phyloP scores from a whole-genome alignment of 495 filamentous ascomycete genomes.

The Penicillium arizonense region DNA sequence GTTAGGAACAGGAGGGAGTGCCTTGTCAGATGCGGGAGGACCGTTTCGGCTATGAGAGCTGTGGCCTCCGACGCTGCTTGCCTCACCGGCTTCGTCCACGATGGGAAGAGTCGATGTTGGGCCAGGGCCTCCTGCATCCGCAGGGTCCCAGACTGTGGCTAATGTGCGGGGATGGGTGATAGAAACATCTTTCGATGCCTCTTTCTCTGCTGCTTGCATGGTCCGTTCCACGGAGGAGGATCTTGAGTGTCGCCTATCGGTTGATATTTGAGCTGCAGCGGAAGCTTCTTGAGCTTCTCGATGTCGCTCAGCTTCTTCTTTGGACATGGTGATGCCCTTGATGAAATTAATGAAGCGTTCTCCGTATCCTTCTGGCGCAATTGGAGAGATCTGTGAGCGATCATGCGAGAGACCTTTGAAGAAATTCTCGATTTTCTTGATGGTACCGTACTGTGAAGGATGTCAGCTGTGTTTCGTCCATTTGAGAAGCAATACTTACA shows the following conservation, averaged over 20 bases:
- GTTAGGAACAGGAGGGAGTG: constrained; percentile 51
- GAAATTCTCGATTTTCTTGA: constrained; percentile 89
- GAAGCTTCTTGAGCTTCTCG: constrained; percentile 40
- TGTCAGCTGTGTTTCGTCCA: constrained; percentile 19
- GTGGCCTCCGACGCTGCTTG: constrained; percentile 62
- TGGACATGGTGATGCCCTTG: constrained; percentile 80
- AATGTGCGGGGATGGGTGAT: constrained; percentile 55
- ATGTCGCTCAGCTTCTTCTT: constrained; percentile 72
- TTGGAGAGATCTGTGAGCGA: constrained; percentile 83
- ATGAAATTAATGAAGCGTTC: constrained; percentile 96
- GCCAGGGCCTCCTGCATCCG: constrained; percentile 52
- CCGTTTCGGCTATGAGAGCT: constrained; percentile 39
- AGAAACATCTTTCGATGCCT: constrained; percentile 53
- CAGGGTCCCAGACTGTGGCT: constrained; percentile 49
- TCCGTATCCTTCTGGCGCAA: constrained; percentile 89
- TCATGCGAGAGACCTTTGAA: constrained; percentile 86
- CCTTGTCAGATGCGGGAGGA: constrained; percentile 44
- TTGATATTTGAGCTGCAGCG: constrained; percentile 13
- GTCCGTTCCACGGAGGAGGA: constrained; percentile 47
- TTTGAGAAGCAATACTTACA: constrained; percentile 53
- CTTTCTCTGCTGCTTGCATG: constrained; percentile 46
- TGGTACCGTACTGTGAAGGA: constrained; percentile 70
- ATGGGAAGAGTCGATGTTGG: constrained; percentile 78
- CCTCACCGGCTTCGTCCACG: constrained; percentile 88
- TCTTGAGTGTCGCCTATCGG: constrained; percentile 33